Base-by-base conservation (phyloP, 345 rosid genomes). In the Rubroshorea leprosula region DNA sequence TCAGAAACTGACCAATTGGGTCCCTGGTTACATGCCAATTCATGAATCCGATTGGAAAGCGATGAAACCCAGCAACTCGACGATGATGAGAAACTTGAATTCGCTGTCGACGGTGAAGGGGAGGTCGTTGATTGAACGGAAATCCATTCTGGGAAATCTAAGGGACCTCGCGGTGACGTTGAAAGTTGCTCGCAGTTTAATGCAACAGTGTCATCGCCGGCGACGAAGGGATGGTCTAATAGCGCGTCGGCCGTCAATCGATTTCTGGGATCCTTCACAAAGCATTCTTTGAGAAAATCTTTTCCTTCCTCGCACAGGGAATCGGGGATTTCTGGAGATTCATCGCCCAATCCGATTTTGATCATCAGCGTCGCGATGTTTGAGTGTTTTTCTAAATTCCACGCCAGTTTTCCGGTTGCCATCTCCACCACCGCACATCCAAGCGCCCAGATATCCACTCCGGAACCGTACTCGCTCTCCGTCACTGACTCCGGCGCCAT, bases 161-260 rank as follows among this genome's bases (percentile, higher is more conserved):
- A 78, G 13, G 79, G 81, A 50, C 86, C 55, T 68, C 81, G 74
- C 16, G 86, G 86, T 7, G 86, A 77, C 2, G 18, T 7, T 1
- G 15, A 53, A 21, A 43, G 19, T 0, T 22, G 60, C 1, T 35
- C 9, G 11, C 12, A 35, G 41, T 35, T 35, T 35, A 35, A 10
- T 49, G 3, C 55, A 8, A 23, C 19, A 21, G 18, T 38, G 17
- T 54, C 70, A 14, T 67, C 71, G 16, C 60, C 78, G 41, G 72
- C 45, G 51, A 85, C 60, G 38, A 88, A 91, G 13, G 92, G 95
- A 35, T 88, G 95, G 17, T 65, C 50, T 68, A 85, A 35, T 52
- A 91, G 85, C 96, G 82, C 84, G 69, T 78, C 83, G 10, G 86
- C 85, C 19, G 95, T 85, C 80, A 87, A 85, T 63, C 98, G 69